phyloP scores from a whole-genome alignment of 768 basidiomycete species.

The Boletus rufocinnamomeus region DNA sequence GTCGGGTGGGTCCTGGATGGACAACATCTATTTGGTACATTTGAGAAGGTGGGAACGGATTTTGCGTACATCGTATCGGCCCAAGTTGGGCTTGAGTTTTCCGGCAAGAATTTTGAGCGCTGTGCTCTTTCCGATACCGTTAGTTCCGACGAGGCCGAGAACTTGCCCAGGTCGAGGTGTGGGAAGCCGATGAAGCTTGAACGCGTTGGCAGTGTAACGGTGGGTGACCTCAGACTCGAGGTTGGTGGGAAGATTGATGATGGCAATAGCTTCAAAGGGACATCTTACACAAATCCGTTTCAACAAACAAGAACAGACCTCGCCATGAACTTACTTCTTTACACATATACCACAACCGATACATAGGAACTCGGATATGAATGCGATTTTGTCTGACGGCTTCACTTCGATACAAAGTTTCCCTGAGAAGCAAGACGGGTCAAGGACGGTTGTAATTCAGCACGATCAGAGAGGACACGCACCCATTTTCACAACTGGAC shows the following conservation, averaged over 20 bases:
- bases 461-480: constrained; percentile 25
- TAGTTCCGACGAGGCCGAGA: constrained; percentile 97
- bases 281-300: constrained; percentile 57
- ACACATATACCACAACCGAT: constrained; percentile 99
- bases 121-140: constrained; percentile 99
- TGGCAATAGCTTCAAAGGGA: constrained; percentile 98
- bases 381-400: constrained; percentile 93
- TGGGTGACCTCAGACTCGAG: constrained; percentile 95
- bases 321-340: constrained; percentile 74
- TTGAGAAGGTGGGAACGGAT: not conserved
- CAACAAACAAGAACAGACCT: constrained; percentile 2
- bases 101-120: constrained; percentile 96
- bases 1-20: constrained; percentile 86
- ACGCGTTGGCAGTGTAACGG: constrained; percentile 96
- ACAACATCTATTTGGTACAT: constrained; percentile 1
- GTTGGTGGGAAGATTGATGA: constrained; percentile 98
- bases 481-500: constrained; percentile 99
- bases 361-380: constrained; percentile 98
- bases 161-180: constrained; percentile 98
- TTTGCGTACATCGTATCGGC: constrained; percentile 83
- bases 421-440: constrained; percentile 46
- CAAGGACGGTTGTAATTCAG: not conserved
- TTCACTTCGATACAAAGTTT: constrained; percentile 99
- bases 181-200: constrained; percentile 97
- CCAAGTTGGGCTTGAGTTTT: constrained; percentile 97